Conservation (phyloP, 116 monocot genomes). For the Phalaenopsis hybrid region DNA sequence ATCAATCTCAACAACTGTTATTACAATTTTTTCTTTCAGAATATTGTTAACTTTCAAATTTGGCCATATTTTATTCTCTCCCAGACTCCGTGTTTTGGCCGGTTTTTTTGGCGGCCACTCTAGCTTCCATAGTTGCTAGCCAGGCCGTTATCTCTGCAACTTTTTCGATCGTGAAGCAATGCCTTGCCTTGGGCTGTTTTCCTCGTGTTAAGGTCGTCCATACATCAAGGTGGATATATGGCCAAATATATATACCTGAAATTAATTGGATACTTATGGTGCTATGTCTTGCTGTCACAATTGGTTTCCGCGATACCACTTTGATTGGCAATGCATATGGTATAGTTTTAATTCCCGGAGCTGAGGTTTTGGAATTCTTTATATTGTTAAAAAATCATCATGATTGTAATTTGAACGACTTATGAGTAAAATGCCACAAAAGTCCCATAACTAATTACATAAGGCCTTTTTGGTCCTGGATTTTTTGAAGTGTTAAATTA, state of each 20-base stretch:
- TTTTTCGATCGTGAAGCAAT: constrained; percentile 53
- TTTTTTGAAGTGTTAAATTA: no score
- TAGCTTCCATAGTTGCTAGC: constrained; percentile 50
- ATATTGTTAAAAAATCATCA: no score
- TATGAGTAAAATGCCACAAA: no score
- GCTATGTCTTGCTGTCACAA: constrained; percentile 33
- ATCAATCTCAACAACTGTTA: background rate
- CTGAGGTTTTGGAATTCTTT: no score
- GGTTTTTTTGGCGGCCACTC: constrained; percentile 38
- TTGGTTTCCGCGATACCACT: constrained; percentile 47
- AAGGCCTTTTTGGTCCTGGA: no score
- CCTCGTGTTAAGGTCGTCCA: constrained; percentile 50
- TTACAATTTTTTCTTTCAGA: background rate
- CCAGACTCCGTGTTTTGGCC: constrained; percentile 50
- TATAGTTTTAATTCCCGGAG: constrained; percentile 1
- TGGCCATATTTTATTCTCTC: background rate
- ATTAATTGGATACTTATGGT: constrained; percentile 53
- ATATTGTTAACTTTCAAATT: background rate
- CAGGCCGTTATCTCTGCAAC: constrained; percentile 56
- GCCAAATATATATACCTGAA: constrained; percentile 51
- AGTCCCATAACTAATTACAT: no score
- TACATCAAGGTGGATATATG: constrained; percentile 40
- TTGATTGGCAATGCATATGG: constrained; percentile 58
- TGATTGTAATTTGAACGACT: no score
- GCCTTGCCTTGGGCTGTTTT: constrained; percentile 44